A percentile compares a stretch with the other conserved stretches of the same genome.
Conservation (phyloP, 306 rosid species). For the Medicago lupulina region DNA sequence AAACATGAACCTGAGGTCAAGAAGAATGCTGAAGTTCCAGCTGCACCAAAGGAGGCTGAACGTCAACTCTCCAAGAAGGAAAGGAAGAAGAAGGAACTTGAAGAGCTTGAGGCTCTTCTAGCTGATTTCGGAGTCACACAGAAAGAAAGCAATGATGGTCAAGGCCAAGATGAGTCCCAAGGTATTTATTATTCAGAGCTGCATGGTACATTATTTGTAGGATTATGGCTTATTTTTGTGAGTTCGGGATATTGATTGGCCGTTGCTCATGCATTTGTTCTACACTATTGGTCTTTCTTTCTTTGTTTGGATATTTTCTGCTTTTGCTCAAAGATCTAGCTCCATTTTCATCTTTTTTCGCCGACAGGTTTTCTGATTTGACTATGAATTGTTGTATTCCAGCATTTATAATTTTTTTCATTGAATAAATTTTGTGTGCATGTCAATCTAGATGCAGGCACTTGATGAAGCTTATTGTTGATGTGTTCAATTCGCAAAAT, state of each 20-base stretch:
- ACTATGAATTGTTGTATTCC: conserved; percentile 3
- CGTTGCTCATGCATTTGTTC: background rate
- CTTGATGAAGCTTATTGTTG: background rate
- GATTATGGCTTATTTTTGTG: conserved; percentile 7
- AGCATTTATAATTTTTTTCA: background rate
- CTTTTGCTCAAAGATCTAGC: conserved; percentile 6
- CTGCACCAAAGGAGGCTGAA: conserved; percentile 76
- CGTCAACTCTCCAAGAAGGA: conserved; percentile 91
- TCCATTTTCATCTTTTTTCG: background rate
- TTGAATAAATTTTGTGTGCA: background rate
- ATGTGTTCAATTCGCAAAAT: conserved; percentile 30
- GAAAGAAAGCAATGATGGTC: conserved; percentile 63
- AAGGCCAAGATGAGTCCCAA: conserved; percentile 73
- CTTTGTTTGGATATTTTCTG: background rate
- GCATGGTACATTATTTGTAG: conserved; percentile 5
- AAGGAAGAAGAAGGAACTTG: conserved; percentile 94
- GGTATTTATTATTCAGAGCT: conserved; percentile 54
- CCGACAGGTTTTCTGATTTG: background rate
- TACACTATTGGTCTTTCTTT: conserved; percentile 1
- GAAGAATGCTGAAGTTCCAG: conserved; percentile 61
- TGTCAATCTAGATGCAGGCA: conserved; percentile 14
- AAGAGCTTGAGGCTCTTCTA: conserved; percentile 91
- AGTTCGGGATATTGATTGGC: conserved; percentile 15
- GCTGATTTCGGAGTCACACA: conserved; percentile 83
- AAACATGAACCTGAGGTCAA: conserved; percentile 61